Conservation (phyloP, 306 rosid genomes). For the Castanopsis chinensis region DNA sequence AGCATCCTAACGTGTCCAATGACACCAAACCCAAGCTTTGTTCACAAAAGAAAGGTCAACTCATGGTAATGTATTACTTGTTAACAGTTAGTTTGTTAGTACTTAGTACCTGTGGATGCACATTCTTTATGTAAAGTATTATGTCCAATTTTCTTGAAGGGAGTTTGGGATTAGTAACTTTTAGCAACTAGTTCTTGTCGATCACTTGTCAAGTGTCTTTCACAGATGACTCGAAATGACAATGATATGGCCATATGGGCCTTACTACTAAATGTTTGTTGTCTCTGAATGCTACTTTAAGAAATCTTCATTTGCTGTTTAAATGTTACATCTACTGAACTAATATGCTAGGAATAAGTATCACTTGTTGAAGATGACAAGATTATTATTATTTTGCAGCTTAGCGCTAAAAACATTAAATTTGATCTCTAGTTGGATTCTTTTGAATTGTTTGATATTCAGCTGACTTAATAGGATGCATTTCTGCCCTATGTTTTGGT, state of each 20-base stretch:
- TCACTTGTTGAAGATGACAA: not conserved
- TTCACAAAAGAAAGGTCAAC: no score
- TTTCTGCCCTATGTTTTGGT: no score
- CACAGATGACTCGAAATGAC: no score
- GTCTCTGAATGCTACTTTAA: not conserved
- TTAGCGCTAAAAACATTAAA: not conserved
- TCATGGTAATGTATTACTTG: no score
- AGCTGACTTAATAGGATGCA: no score
- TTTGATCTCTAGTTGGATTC: not conserved
- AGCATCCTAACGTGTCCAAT: no score
- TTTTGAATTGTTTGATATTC: not conserved
- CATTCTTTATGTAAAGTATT: no score
- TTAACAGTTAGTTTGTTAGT: no score
- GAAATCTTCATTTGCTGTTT: not conserved
- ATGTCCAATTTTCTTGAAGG: not conserved
- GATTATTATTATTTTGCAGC: not conserved
- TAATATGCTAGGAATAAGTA: not conserved
- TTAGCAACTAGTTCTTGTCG: not conserved
- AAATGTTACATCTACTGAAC: not conserved
- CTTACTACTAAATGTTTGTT: no score
- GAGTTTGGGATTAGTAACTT: not conserved
- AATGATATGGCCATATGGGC: no score
- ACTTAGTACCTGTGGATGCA: no score
- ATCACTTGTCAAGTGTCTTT: not conserved
- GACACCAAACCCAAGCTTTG: rapidly evolving